Base-by-base conservation (phyloP, 2,329 filamentous ascomycete genomes). In the Aaosphaeria arxii region DNA sequence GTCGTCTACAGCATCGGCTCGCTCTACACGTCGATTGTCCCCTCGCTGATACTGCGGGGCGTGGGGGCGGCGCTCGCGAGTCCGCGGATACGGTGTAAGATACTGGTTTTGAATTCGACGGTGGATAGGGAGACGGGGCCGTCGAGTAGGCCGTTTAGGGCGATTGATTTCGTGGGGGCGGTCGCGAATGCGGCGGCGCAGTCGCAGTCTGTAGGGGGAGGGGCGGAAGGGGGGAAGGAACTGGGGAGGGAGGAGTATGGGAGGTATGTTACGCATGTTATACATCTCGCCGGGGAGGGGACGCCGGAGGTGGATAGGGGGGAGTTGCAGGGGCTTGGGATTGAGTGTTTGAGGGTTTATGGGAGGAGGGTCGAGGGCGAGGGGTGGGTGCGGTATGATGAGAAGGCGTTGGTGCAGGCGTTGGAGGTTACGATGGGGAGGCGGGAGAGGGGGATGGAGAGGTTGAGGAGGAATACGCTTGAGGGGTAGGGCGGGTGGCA, bases 1-100 rank as follows among this genome's bases (percentile, higher is more conserved):
- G 78, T 96, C 6, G 82, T 97, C 41, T 97, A 96, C 73, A 91
- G 88, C 68, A 95, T 97, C 50, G 94, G 94, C n/a, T 91, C 87
- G 1, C 76, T 97, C 0, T 97, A 95, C 70, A 97, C 92, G 0
- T 92, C 88, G 5, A 82, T 97, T 32, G 79, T 96, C 1, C 92
- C 92, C 0, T 91, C 85, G 11, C 74, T 97, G 1, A 82, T 97
- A 5, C 78, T 96, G 5, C 80, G 84, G 28, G 88, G 87, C 4
- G 84, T 95, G 0, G 89, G 89, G 0, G 77, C 83, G 17, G 82
- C 84, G 0, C 76, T 89, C 24, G 72, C 78, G 1, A 70, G 72
- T 29, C 71, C 76, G 0, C 60, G 76, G 1, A 77, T 83, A 13
- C 74, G 81, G 6, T 81, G 85, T 61, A 95, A 94, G 66, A 86